These are phyloP conservation scores for Papilionanthe hybrid DNA, from an alignment of 116 monocot species.

Conservation along the genomic window DNA sequence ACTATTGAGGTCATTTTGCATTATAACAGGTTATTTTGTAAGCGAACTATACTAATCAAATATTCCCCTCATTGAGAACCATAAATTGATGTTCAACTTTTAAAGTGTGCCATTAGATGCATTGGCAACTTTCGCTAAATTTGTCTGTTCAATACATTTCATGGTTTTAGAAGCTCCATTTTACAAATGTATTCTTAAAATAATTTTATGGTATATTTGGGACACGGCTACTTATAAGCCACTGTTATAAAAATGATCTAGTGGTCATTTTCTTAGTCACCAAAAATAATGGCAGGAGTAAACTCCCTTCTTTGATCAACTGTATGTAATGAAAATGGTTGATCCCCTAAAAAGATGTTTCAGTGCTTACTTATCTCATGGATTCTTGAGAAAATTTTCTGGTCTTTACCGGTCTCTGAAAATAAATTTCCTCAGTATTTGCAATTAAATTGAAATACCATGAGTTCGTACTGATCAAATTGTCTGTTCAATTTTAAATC, in stretches of 20 bases:
- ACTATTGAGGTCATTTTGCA: neutral
- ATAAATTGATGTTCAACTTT: neutral
- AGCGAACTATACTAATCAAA: neutral
- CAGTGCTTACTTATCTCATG: no score
- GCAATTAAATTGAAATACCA: no score
- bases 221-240: neutral
- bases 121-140: neutral
- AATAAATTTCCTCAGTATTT: no score
- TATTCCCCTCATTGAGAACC: neutral
- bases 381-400: no score
- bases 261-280: neutral
- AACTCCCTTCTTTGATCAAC: neutral
- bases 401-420: no score
- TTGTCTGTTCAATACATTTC: neutral
- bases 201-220: neutral
- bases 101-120: neutral
- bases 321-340: neutral
- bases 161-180: neutral
- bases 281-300: neutral
- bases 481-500: no score
- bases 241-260: neutral
- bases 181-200: neutral
- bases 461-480: no score
- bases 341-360: neutral
- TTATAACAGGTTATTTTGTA: neutral